Evolutionary conservation across 306 rosid genomes (phyloP), one percentile per base, ranked within the genome.

Genomic region (Abrus pulchellus): DNA sequence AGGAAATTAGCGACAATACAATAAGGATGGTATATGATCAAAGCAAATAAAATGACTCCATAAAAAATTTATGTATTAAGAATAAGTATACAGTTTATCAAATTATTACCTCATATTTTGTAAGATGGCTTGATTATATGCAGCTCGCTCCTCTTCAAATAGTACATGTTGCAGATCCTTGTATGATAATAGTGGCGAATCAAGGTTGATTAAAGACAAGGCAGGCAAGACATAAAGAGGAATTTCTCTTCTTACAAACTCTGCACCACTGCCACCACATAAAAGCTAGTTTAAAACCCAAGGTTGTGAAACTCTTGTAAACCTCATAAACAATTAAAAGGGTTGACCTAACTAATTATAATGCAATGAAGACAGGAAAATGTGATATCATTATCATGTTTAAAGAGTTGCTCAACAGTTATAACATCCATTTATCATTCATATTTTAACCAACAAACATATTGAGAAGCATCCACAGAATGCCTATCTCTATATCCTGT

Each of bases 71-170:
- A 45, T 36, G 64, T 20, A 44, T 64, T 40, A 27, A 76, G 54
- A 82, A 66, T 56, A 40, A 65, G 78, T 56, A 71, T 60, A 79
- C 14, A 66, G 30, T 30, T 60, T 14, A 82, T 63, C n/a, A 79
- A 81, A 50, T 82, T 12, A 59, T 72, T 83, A 96, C 99, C 96
- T 96, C 83, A 71, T 87, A 89, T 93, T 93, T 85, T 92, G 94
- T 56, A 43, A 62, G 83, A 96, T 83, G 81, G 99, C 93, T 82
- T 93, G 92, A 81, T 90, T 96, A 85, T 96, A 96, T 34, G 99
- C 99, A 13, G 85, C 88, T 77, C 87, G 88, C 90, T 96, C 99
- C 90, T 96, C 99, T 80, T 96, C 97, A 72, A 83, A 93, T 73
- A 96, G 78, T 63, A 96, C 94, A 53, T 81, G 92, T 83, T 93